Evolutionary conservation across 441 rosid genomes (phyloP), one percentile per base, ranked within the genome.

Genomic region (Syzygium syzygioides): DNA sequence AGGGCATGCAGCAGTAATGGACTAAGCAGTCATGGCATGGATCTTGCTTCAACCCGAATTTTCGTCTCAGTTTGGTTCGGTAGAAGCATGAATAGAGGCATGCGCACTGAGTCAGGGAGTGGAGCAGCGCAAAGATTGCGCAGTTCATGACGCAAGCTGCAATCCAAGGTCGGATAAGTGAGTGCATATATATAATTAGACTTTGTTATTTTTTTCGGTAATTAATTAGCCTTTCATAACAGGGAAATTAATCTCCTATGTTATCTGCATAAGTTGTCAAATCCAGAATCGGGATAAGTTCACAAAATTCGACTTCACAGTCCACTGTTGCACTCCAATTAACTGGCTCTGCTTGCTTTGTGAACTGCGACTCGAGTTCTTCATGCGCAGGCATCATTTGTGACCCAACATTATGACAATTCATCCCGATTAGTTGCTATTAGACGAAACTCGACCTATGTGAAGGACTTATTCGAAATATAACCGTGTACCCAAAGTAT

Each of bases 51-150:
- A 95, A 90, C 41, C 88, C 50, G 88, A 93, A 93, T 10, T 94
- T 94, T 1, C 85, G 89, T 90, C 95, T 91, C 87, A 95, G 87
- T 90, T 93, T 95, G 34, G 94, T 90, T 50, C 97, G 92, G 86
- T 94, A 93, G 53, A 92, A 89, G 91, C 95, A 92, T 4, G 96
- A 93, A 85, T 95, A 95, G 86, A 93, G 55, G 90, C 95, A 94
- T 13, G 90, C 87, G 19, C 93, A 95, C 0, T 94, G 93, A 12
- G 95, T 93, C 34, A 92, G 48, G 85, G 55, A 91, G n/a, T 87
- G 1, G 53, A 95, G 53, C 71, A 94, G 34, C 79, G 88, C 57
- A 93, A 92, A 95, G 23, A 95, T 88, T 4, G 93, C 89, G 53
- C 96, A 94, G 13, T 93, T 93, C 32, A 91, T 89, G 50, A 93